Conservation (phyloP, 352 stramenopile species). For the Elongisporangium prolatum region DNA sequence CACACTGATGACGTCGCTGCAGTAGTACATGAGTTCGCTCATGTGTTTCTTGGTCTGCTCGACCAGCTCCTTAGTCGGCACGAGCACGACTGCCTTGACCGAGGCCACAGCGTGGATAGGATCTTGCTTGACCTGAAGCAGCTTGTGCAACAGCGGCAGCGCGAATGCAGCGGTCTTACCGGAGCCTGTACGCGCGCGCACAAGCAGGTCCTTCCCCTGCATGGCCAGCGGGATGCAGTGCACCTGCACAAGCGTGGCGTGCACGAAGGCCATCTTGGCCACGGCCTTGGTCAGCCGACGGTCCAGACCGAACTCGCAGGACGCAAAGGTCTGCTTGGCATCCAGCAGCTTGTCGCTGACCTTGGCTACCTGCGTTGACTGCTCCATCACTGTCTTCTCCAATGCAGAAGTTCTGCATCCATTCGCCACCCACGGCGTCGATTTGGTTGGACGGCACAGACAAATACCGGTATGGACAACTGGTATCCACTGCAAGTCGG, state of each 20-base stretch:
- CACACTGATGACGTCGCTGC: constrained; percentile 90
- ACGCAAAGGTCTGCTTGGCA: constrained; percentile 69
- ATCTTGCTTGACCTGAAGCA: constrained; percentile 81
- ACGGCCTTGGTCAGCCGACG: constrained; percentile 89
- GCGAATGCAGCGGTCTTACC: constrained; percentile 94
- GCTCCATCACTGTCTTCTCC: constrained; percentile 1
- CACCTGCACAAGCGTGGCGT: constrained; percentile 94
- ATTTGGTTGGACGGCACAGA: not conserved
- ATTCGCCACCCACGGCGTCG: constrained; percentile 11
- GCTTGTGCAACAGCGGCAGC: constrained; percentile 90
- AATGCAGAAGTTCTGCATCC: not conserved
- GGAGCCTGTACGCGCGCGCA: constrained; percentile 89
- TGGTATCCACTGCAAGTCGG: constrained; percentile 5
- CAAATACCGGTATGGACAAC: constrained; percentile 12
- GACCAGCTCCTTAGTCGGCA: constrained; percentile 97
- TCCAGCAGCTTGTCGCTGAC: constrained; percentile 76
- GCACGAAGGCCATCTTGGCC: constrained; percentile 90
- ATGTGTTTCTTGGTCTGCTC: constrained; percentile 92
- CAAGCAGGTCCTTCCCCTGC: constrained; percentile 91
- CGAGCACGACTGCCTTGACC: constrained; percentile 91
- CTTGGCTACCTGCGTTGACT: constrained; percentile 27
- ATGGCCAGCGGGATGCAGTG: constrained; percentile 92
- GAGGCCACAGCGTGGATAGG: constrained; percentile 27
- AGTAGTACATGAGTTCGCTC: constrained; percentile 96
- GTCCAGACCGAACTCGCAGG: constrained; percentile 89